Percentiles rank a stretch among this genome's conserved stretches.
phyloP scores from a whole-genome alignment of 805 yeast genomes.

The Candida adriatica region DNA sequence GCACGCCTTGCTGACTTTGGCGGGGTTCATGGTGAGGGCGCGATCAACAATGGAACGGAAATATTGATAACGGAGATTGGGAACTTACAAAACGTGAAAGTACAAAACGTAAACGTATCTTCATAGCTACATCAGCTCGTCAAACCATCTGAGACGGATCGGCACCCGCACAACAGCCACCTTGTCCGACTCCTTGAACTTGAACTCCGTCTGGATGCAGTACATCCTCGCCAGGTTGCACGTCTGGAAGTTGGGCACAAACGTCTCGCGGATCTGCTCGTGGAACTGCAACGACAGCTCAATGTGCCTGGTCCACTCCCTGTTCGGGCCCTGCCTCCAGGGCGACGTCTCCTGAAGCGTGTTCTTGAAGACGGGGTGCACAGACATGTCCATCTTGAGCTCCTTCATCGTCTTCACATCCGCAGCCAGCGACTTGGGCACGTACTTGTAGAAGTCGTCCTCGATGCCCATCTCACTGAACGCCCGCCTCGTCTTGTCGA shows the following conservation, averaged over 20 bases:
- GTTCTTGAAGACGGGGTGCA: constrained; percentile 13
- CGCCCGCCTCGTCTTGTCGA: constrained; percentile 14
- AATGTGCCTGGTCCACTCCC: constrained; percentile 19
- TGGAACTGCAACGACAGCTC: constrained; percentile 35
- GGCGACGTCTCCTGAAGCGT: constrained; percentile 9
- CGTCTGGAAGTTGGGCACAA: constrained; percentile 57
- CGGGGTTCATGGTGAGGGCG: too few relatives aligned
- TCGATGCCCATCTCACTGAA: constrained; percentile 7
- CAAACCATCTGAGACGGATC: constrained; percentile 29
- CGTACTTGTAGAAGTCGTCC: constrained; percentile 5
- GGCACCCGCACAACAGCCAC: constrained; percentile 29
- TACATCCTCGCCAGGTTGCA: constrained; percentile 58
- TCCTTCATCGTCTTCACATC: constrained; percentile 20
- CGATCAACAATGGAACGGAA: too few relatives aligned
- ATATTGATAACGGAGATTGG: too few relatives aligned
- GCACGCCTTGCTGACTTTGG: too few relatives aligned
- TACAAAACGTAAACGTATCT: too few relatives aligned
- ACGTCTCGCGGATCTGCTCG: constrained; percentile 39
- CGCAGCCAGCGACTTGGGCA: constrained; percentile 9
- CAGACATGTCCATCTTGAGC: constrained; percentile 10
- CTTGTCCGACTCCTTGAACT: constrained; percentile 25
- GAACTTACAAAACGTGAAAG: too few relatives aligned
- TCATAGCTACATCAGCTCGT: too few relatives aligned
- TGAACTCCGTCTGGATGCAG: constrained; percentile 41
- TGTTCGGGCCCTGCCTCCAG: constrained; percentile 12